Evolutionary conservation across 257 asterid genomes (phyloP).

Genomic region (Echium plantagineum): DNA sequence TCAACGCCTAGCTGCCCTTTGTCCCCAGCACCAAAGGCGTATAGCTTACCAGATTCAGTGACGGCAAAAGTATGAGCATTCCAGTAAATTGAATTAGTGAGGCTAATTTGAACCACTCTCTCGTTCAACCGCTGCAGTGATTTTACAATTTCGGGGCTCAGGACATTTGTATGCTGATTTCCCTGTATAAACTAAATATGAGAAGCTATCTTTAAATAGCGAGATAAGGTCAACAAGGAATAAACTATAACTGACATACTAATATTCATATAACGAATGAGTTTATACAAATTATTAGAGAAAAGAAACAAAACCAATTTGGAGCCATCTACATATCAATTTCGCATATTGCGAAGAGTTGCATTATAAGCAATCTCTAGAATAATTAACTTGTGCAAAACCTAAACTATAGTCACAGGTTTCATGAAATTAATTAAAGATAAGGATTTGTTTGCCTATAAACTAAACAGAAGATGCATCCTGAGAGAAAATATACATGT

Average conservation of each 20-base stretch:
- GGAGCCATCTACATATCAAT: no score
- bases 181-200: conserved; percentile 27
- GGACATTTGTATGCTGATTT: conserved; percentile 48
- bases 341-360: no score
- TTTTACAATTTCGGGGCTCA: conserved; percentile 69
- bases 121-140: conserved; percentile 71
- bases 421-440: no score
- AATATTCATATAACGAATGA: neutral
- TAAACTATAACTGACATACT: neutral
- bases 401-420: no score
- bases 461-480: neutral
- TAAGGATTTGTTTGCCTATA: neutral
- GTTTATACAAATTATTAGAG: no score
- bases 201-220: no score
- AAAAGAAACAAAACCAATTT: no score
- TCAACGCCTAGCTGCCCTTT: conserved; percentile 93
- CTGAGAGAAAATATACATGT: no score
- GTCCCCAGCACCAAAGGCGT: conserved; percentile 94
- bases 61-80: conserved; percentile 93
- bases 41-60: conserved; percentile 76
- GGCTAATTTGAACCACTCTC: conserved; percentile 89
- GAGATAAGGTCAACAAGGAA: neutral
- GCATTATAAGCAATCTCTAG: no score
- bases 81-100: conserved; percentile 88
- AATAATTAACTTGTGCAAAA: no score